Base-by-base conservation (phyloP, 257 asterid genomes). In the Jacaranda mimosifolia region DNA sequence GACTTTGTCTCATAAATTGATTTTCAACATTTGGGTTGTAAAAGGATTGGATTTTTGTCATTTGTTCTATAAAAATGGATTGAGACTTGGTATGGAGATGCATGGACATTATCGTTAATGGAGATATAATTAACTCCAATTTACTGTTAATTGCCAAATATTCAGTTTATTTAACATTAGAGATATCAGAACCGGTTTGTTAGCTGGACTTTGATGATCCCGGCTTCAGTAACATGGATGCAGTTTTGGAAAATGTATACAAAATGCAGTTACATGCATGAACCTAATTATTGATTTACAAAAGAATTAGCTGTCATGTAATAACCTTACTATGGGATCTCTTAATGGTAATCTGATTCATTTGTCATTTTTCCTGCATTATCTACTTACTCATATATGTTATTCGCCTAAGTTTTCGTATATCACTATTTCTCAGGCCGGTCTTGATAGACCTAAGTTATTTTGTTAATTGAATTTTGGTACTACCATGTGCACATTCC, bases 51-150 rank as follows among this genome's bases (percentile, higher is more conserved):
- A 53, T 52, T 36, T 49, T 43, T 42, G 7, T 13, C 63, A 51
- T 52, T 71, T 56, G 32, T 63, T 60, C 78, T 52, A 21, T 11
- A 26, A 39, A 52, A 53, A 63, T 43, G 63, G 63, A 21, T 51
- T 60, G 9, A 19, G 17, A 51, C 58, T 76, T 77, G 74, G 55
- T 40, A n/a, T 48, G 21, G 18, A 51, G 12, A 26, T 62, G 26
- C 39, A 40, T 19, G 9, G 7, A 7, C 67, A 46, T 55, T 60
- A 18, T 68, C 57, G 55, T 18, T 53, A 58, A 26, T 53, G 66
- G 76, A 63, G 75, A 18, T 63, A 66, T 64, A 13, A 17, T 49
- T 73, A 43, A 26, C 32, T 26, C 32, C 32, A 26, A 2, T 26
- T 2, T 26, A 26, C 32, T 26, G 32, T 26, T 26, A 26, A 26